Evolutionary conservation across 176 grass and related monocot genomes (phyloP).

Genomic region (Cocos nucifera): DNA sequence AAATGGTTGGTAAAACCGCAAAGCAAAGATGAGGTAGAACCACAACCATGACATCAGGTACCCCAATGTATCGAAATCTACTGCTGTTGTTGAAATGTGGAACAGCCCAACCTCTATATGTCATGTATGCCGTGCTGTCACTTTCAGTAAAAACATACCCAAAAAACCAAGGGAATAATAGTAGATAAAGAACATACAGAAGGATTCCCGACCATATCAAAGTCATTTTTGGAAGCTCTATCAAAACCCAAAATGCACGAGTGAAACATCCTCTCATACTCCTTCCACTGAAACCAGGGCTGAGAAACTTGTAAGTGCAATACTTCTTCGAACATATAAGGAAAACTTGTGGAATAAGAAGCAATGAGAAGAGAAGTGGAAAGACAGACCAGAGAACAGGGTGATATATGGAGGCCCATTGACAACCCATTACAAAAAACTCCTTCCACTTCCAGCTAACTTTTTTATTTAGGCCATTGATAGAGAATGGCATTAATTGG

Average conservation of each 20-base stretch:
- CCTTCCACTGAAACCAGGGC: slow-evolving; percentile 23
- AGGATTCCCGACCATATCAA: slow-evolving; percentile 55
- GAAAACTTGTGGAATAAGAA: slow-evolving; percentile 48
- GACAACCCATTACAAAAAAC: slow-evolving; percentile 78
- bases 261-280: slow-evolving; percentile 33
- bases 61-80: slow-evolving; percentile 31
- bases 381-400: slow-evolving; percentile 46
- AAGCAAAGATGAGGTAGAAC: slow-evolving; percentile 78
- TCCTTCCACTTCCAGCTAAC: slow-evolving; percentile 84
- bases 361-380: slow-evolving; percentile 47
- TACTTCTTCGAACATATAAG: slow-evolving; percentile 44
- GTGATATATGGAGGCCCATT: slow-evolving; percentile 68
- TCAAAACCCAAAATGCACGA: slow-evolving; percentile 41
- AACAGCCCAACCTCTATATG: slow-evolving; percentile 63
- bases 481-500: slow-evolving; percentile 73
- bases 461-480: slow-evolving; percentile 58
- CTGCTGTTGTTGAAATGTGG: slow-evolving; percentile 20
- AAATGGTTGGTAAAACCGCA: slow-evolving; percentile 57
- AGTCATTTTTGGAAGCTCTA: slow-evolving; percentile 53
- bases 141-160: slow-evolving; percentile 67
- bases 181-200: slow-evolving; percentile 60
- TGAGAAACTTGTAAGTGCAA: slow-evolving; percentile 29
- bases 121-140: slow-evolving; percentile 51
- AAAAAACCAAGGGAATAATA: slow-evolving; percentile 75
- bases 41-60: slow-evolving; percentile 90